Percentiles rank a stretch among this genome's conserved stretches.
phyloP scores from a whole-genome alignment of 306 rosid genomes.

The peach (Prunus persica) region DNA sequence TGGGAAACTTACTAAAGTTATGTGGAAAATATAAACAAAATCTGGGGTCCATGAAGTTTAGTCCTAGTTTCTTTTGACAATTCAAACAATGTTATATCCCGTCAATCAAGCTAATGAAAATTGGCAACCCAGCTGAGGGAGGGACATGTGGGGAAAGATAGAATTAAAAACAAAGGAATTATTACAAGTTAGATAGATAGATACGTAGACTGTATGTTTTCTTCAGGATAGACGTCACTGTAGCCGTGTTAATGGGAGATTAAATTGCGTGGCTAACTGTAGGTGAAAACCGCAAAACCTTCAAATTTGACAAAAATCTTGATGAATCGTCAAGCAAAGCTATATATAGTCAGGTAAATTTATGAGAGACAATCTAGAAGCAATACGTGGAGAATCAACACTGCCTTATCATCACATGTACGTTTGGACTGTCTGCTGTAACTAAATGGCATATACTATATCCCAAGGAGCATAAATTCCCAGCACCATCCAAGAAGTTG shows the following conservation, averaged over 20 bases:
- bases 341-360: background rate
- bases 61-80: background rate
- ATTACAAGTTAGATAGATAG: too few species aligned
- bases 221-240: too few species aligned
- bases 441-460: background rate
- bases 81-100: background rate
- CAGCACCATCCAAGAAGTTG: background rate
- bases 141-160: too few species aligned
- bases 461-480: background rate
- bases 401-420: background rate
- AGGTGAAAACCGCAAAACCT: background rate
- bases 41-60: background rate
- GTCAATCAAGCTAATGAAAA: background rate
- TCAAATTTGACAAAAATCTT: background rate
- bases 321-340: background rate
- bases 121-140: too few species aligned
- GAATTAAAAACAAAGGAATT: too few species aligned
- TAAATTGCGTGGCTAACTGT: background rate
- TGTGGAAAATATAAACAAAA: background rate
- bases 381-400: conserved; percentile 14
- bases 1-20: background rate
- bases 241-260: too few species aligned
- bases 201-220: too few species aligned
- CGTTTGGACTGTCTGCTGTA: background rate
- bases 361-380: background rate